Percentiles rank a stretch among this genome's conserved stretches.
These are phyloP conservation scores for Fusarium sp. DNA, from an alignment of 2,329 filamentous ascomycete genomes.

Conservation along the genomic window DNA sequence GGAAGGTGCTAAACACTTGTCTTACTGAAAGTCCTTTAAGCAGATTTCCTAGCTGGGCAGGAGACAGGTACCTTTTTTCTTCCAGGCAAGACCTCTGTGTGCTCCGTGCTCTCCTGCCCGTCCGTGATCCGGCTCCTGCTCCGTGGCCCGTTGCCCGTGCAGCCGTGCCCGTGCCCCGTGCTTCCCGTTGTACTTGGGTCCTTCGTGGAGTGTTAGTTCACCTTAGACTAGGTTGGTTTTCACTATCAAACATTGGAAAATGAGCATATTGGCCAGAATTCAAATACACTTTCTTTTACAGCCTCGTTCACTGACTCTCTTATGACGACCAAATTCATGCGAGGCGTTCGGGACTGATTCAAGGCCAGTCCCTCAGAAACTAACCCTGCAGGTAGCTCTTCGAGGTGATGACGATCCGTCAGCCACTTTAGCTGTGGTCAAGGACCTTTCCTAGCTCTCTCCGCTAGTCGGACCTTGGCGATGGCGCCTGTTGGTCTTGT, in stretches of 20 bases:
- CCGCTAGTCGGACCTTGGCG: conserved; percentile 28
- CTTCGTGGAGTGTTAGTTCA: neutral
- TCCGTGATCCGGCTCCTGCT: conserved; percentile 34
- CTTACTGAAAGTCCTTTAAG: conserved; percentile 8
- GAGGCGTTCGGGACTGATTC: conserved; percentile 15
- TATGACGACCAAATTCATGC: neutral
- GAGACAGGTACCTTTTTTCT: conserved; percentile 28
- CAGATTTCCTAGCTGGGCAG: conserved; percentile 36
- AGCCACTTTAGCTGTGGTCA: conserved; percentile 36
- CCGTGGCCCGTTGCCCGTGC: conserved; percentile 25
- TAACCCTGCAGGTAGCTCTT: conserved; percentile 27
- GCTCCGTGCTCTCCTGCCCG: conserved; percentile 33
- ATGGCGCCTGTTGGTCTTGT: conserved; percentile 33
- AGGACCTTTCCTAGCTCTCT: conserved; percentile 28
- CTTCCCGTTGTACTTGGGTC: conserved; percentile 29
- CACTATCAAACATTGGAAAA: neutral
- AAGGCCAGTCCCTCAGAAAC: conserved; percentile 25
- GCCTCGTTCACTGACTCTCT: neutral
- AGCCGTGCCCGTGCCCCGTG: conserved; percentile 25
- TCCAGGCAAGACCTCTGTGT: conserved; percentile 12
- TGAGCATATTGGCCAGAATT: neutral
- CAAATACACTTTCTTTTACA: too few relatives aligned
- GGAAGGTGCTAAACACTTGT: conserved; percentile 2
- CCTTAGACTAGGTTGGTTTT: too few relatives aligned
- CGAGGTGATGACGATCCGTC: conserved; percentile 36